phyloP scores from a whole-genome alignment of 352 stramenopile species.

The Globisporangium paroecandrum region DNA sequence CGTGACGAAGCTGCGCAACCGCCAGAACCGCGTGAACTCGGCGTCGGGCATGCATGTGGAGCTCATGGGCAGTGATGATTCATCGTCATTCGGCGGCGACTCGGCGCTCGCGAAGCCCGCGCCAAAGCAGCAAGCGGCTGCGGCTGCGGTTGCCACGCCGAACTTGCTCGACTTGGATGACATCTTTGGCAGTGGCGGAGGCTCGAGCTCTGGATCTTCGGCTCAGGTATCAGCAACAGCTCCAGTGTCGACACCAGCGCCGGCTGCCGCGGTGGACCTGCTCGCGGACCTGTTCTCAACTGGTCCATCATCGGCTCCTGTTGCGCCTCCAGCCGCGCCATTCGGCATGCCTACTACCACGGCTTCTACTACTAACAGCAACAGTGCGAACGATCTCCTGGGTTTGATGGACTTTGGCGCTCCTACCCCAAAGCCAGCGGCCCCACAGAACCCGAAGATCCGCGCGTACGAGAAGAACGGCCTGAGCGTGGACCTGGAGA shows the following conservation, averaged over 20 bases:
- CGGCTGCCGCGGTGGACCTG: conserved; percentile 79
- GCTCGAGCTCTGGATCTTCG: conserved; percentile 18
- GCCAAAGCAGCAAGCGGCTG: conserved; percentile 8
- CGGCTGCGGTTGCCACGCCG: conserved; percentile 20
- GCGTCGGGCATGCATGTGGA: conserved; percentile 43
- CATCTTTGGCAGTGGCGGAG: conserved; percentile 86
- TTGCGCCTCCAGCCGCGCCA: conserved; percentile 23
- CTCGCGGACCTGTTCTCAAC: conserved; percentile 94
- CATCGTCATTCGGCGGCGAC: not conserved
- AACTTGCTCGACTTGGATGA: conserved; percentile 95
- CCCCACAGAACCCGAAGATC: conserved; percentile 51
- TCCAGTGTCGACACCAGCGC: conserved; percentile 19
- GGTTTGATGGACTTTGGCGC: conserved; percentile 77
- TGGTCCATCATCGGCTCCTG: conserved; percentile 22
- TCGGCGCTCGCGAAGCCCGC: conserved; percentile 16
- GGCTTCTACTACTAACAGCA: conserved; percentile 11
- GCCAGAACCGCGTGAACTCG: conserved; percentile 48
- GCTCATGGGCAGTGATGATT: conserved; percentile 73
- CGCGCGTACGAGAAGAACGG: conserved; percentile 96
- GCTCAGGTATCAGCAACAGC: conserved; percentile 24
- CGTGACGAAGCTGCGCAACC: conserved; percentile 67
- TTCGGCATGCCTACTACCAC: conserved; percentile 19
- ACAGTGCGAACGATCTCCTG: conserved; percentile 45
- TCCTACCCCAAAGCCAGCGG: conserved; percentile 22
- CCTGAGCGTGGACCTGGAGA: conserved; percentile 88